These are phyloP conservation scores for Thelonectria blattea DNA, from an alignment of 2,329 filamentous ascomycete species.

Conservation along the genomic window DNA sequence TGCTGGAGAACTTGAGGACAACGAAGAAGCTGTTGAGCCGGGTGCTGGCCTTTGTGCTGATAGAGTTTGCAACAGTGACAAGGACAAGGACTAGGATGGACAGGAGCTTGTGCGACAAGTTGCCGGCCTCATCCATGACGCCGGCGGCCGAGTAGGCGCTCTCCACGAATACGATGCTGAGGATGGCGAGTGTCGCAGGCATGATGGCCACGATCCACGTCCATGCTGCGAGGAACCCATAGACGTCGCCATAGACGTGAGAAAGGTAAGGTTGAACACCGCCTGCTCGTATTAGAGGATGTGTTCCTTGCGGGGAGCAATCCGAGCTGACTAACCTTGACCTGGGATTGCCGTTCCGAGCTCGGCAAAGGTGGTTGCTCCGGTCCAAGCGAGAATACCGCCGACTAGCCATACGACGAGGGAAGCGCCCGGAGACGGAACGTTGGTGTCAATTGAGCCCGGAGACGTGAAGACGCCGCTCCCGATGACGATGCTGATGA, in stretches of 20 bases:
- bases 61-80: conserved; percentile 58
- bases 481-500: conserved; percentile 69
- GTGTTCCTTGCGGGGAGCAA: background rate
- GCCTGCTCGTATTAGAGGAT: conserved; percentile 42
- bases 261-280: conserved; percentile 68
- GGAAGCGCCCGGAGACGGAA: conserved; percentile 64
- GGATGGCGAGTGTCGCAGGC: conserved; percentile 68
- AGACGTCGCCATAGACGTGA: conserved; percentile 65
- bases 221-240: conserved; percentile 69
- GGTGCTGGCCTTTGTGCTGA: conserved; percentile 62
- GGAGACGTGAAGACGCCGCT: conserved; percentile 70
- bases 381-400: conserved; percentile 68
- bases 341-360: conserved; percentile 67
- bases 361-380: conserved; percentile 66
- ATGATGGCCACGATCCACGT: conserved; percentile 70
- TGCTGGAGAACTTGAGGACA: conserved; percentile 57
- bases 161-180: conserved; percentile 68
- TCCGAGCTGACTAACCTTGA: conserved; percentile 50
- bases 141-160: conserved; percentile 61
- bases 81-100: conserved; percentile 54
- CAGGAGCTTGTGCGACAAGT: conserved; percentile 56
- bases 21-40: conserved; percentile 63
- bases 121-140: conserved; percentile 50
- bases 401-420: conserved; percentile 66
- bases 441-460: conserved; percentile 66